These are phyloP conservation scores for Candida chilensis DNA, from an alignment of 805 yeast genomes.

Conservation along the genomic window DNA sequence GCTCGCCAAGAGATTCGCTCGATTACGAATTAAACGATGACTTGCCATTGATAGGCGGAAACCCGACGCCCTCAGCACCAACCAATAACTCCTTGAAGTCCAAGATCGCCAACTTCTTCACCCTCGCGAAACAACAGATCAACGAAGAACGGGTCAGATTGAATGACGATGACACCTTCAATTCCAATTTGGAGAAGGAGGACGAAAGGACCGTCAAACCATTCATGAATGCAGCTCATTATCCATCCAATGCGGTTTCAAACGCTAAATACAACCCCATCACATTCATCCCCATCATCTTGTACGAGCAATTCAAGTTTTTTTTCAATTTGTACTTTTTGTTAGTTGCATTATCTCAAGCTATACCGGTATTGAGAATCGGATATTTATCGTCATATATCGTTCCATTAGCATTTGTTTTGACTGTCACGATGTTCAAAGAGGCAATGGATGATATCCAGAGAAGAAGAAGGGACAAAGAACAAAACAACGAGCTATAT, in stretches of 20 bases:
- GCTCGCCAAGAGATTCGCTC: slow-evolving; percentile 2
- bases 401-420: slow-evolving; percentile 90
- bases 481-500: slow-evolving; percentile 77
- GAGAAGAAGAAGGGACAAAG: slow-evolving; percentile 82
- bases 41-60: slow-evolving; percentile 23
- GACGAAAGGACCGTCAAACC: slow-evolving; percentile 32
- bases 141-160: slow-evolving; percentile 11
- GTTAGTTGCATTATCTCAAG: slow-evolving; percentile 89
- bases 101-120: slow-evolving; percentile 9
- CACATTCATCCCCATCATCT: slow-evolving; percentile 79
- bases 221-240: slow-evolving; percentile 15
- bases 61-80: too few relatives aligned
- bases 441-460: slow-evolving; percentile 93
- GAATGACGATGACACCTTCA: slow-evolving; percentile 2
- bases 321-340: slow-evolving; percentile 90
- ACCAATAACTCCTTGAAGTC: background rate
- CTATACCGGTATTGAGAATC: slow-evolving; percentile 79
- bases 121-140: slow-evolving; percentile 15
- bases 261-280: slow-evolving; percentile 91
- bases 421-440: slow-evolving; percentile 87
- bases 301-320: slow-evolving; percentile 94
- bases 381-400: slow-evolving; percentile 91
- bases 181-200: slow-evolving; percentile 1
- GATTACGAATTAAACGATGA: slow-evolving; percentile 12
- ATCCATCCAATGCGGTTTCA: slow-evolving; percentile 71